Evolutionary conservation across 441 rosid genomes (phyloP).

Genomic region (Eruca vesicaria): DNA sequence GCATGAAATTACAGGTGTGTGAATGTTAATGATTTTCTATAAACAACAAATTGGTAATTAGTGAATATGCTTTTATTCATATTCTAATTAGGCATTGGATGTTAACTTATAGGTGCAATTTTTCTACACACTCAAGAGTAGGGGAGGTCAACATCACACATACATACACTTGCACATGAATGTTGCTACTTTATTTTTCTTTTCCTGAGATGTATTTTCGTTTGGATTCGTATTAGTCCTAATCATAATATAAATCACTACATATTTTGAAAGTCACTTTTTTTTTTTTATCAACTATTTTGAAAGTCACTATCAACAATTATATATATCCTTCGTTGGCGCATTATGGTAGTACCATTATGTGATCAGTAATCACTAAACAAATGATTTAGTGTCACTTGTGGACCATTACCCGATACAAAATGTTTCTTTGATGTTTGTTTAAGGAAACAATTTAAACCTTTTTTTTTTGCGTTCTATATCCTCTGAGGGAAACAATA

Average conservation of each 20-base stretch:
- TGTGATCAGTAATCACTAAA: conserved; percentile 27
- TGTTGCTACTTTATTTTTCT: neutral
- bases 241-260: conserved; percentile 13
- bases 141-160: neutral
- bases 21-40: neutral
- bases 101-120: neutral
- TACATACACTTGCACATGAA: neutral
- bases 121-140: neutral
- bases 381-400: neutral
- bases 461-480: neutral
- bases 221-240: neutral
- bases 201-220: conserved; percentile 20
- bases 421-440: conserved; percentile 2
- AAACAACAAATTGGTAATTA: neutral
- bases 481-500: neutral
- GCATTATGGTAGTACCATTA: conserved; percentile 23
- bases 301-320: neutral
- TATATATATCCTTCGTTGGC: conserved; percentile 4
- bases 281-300: conserved; percentile 10
- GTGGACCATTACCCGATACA: conserved; percentile 1
- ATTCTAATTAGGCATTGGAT: neutral
- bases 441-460: neutral
- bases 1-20: neutral
- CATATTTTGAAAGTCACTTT: neutral
- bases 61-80: neutral